phyloP scores from a whole-genome alignment of 75 land plant species.

The Picea sitchensis region DNA sequence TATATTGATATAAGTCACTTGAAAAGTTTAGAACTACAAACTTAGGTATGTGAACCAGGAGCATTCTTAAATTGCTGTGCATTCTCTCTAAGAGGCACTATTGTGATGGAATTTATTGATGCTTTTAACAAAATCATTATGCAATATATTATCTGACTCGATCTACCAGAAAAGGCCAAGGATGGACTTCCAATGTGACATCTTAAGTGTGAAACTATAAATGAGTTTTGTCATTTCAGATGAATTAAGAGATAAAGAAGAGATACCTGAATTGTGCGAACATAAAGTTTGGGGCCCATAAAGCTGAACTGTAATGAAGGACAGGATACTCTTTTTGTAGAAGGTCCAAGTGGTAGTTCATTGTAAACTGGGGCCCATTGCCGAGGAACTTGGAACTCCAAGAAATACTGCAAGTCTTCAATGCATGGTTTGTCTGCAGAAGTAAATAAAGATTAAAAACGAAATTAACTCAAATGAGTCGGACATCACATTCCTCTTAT shows the following conservation, averaged over 20 bases:
- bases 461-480: neutral
- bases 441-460: neutral
- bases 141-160: neutral
- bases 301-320: constrained; percentile 66
- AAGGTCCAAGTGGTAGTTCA: constrained; percentile 77
- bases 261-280: constrained; percentile 61
- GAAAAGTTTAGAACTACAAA: neutral
- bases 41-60: neutral
- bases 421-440: constrained; percentile 68
- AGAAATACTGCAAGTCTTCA: constrained; percentile 73
- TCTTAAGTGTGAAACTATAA: neutral
- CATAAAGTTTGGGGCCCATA: constrained; percentile 70
- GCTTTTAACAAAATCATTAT: neutral
- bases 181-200: neutral
- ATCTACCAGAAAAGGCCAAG: neutral
- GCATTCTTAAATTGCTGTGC: neutral
- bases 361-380: constrained; percentile 76
- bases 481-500: constrained; percentile 1
- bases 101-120: neutral
- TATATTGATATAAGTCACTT: neutral
- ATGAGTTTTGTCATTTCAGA: constrained; percentile 1
- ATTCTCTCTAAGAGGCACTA: neutral
- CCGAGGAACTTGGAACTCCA: constrained; percentile 80
- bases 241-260: neutral
- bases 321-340: constrained; percentile 23